phyloP scores from a whole-genome alignment of 192 early-diverging fungal genomes.

The Phlyctochytrium arcticum region DNA sequence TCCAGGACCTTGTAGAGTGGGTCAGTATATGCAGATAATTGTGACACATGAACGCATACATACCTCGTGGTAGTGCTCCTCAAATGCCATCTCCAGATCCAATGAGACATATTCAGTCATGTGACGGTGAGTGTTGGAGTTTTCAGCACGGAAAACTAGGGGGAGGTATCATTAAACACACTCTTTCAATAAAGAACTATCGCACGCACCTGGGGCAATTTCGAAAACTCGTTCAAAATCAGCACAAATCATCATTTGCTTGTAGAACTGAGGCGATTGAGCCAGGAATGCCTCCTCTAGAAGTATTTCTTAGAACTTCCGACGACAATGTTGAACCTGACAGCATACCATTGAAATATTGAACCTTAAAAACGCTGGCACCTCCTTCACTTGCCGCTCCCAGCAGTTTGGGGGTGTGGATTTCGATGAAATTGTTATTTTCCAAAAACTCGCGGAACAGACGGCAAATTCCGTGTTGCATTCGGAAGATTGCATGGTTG shows the following conservation, averaged over 20 bases:
- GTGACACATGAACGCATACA: neutral
- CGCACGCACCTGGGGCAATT: slow-evolving; percentile 64
- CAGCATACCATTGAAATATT: slow-evolving; percentile 87
- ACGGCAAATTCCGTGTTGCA: slow-evolving; percentile 89
- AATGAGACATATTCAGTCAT: slow-evolving; percentile 99
- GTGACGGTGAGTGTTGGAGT: slow-evolving; percentile 96
- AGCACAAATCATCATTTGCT: slow-evolving; percentile 97
- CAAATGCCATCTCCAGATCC: slow-evolving; percentile 98
- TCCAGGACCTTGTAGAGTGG: slow-evolving; percentile 52
- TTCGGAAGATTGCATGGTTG: slow-evolving; percentile 96
- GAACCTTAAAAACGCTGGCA: slow-evolving; percentile 94
- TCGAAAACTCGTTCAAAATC: slow-evolving; percentile 99
- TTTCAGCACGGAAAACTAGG: slow-evolving; percentile 95
- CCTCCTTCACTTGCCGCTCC: slow-evolving; percentile 93
- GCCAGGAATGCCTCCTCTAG: slow-evolving; percentile 82
- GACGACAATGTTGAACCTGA: neutral
- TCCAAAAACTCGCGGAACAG: slow-evolving; percentile 95
- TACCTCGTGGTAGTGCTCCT: slow-evolving; percentile 99
- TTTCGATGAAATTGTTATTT: slow-evolving; percentile 81
- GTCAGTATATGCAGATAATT: neutral
- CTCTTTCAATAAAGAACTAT: neutral
- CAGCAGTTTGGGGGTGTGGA: slow-evolving; percentile 97
- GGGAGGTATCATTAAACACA: neutral
- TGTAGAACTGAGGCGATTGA: slow-evolving; percentile 98
- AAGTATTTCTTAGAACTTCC: neutral